Evolutionary conservation across 257 asterid species (phyloP), one percentile per base, ranked within the genome.

Genomic region (Scutellaria barbata): DNA sequence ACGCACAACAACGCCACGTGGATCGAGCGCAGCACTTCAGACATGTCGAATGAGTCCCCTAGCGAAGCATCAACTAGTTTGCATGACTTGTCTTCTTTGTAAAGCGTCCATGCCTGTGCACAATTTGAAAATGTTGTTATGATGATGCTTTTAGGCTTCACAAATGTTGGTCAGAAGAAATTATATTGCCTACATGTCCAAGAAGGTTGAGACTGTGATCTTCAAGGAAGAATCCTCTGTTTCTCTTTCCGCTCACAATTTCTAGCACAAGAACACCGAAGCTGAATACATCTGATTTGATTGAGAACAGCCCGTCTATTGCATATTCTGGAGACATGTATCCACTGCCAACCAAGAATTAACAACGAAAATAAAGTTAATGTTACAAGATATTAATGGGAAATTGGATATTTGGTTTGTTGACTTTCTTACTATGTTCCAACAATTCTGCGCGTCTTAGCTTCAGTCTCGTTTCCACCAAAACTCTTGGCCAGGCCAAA

Each of bases 401-500:
- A 7, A 9, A 30, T 5, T 30, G 13, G 13, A 8, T 5, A 58
- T 58, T 51, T 0, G 20, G n/a, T 58, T 8, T 3, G 25, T 6
- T 39, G 9, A 40, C 9, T 39, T 60, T 60, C 50, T 39, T 60
- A 61, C 67, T 61, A 61, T 14, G 67, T 61, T 40, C 67, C 67
- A 16, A 61, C 67, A 40, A 61, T 43, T 61, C 51, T 61, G n/a
- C 16, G 51, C 9, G 67, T 61, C 51, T 61, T 40, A 8, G 67
- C 67, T 40, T 10, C 51, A 10, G 22, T 61, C 16, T 61, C 51
- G 5, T 61, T 61, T 16, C 51, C 67, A 7, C 48, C 67, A 61
- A 61, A 61, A 40, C 67, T 61, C 16, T 50, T 45, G 51, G 67
- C 67, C 18, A 61, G 13, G 67, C 67, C 67, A 16, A 61, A 61